Evolutionary conservation across 352 stramenopile species (phyloP).

Genomic region (Phytophthora multivora): DNA sequence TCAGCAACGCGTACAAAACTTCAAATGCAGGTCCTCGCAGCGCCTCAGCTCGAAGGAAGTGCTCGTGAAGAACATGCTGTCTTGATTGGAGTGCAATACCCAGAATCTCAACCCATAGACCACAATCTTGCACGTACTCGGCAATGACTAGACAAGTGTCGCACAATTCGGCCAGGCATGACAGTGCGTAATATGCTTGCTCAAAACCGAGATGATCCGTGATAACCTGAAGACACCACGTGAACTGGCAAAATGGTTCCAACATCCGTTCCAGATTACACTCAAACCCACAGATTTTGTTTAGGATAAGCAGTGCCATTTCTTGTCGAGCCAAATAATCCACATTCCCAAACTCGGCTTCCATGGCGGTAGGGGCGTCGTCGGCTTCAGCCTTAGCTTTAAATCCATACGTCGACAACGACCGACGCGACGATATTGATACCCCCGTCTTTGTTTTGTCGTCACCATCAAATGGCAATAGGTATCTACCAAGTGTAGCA

Average conservation of each 20-base stretch:
- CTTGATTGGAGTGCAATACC: constrained; percentile 79
- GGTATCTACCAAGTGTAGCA: constrained; percentile 71
- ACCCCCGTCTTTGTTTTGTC: constrained; percentile 53
- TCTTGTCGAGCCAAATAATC: constrained; percentile 83
- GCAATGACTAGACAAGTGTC: constrained; percentile 77
- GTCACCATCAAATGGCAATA: constrained; percentile 71
- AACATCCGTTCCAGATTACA: constrained; percentile 77
- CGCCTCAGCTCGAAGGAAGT: constrained; percentile 78
- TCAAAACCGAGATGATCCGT: constrained; percentile 82
- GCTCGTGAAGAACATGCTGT: constrained; percentile 81
- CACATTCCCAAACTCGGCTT: constrained; percentile 75
- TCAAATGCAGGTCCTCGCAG: constrained; percentile 81
- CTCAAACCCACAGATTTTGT: constrained; percentile 81
- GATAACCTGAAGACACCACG: constrained; percentile 84
- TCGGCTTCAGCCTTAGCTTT: constrained; percentile 45
- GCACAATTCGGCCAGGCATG: constrained; percentile 78
- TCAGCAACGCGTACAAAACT: constrained; percentile 76
- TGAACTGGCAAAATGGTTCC: constrained; percentile 76
- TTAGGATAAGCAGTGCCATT: constrained; percentile 73
- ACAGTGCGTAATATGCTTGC: constrained; percentile 78
- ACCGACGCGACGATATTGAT: constrained; percentile 80
- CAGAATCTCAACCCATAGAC: constrained; percentile 81
- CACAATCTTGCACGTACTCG: constrained; percentile 74
- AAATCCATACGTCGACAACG: constrained; percentile 78
- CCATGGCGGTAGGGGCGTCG: constrained; percentile 44